Evolutionary conservation across 78 protist species (phyloP), one percentile per base, ranked within the genome.

Genomic region (slime mould (Dictyostelium discoideum)): DNA sequence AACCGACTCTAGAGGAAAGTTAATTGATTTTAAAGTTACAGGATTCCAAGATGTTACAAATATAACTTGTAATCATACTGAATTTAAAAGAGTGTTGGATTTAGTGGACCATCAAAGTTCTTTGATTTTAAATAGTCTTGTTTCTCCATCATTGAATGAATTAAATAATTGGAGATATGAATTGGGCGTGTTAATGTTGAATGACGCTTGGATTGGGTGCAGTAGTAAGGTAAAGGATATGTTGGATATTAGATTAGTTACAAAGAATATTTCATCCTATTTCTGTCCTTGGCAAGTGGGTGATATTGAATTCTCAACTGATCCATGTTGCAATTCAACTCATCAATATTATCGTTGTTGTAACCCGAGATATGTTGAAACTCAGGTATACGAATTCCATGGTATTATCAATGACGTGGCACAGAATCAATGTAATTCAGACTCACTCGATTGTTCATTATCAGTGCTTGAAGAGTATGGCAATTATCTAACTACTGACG

Each of bases 121-220:
- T 20, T 37, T 37, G 37, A 74, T 74, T 74, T 37, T 37, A 74
- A 20, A 32, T 13, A 18, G 20, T 5, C 2, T 37, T 0, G 37
- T 18, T 0, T 37, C 81, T 16, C 40, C 81, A 0, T 13, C 81
- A 1, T 26, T 69, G 18, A 22, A 69, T 26, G 46, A 74, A 74
- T 32, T 74, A 74, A 74, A 74, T 16, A 37, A 74, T 74, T 74
- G 81, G 81, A 29, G 81, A 37, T 74, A 74, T 37, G 42, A 32
- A 32, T 37, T 74, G 22, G 81, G 81, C 3, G 46, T 74, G 7
- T 6, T 74, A 18, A 37, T 37, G 81, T 37, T 74, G 18, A 74
- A 74, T 16, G 42, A 74, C 37, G 46, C 40, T 32, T 74, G 81
- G 81, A 74, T 74, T 2, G 81, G 50, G 11, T 74, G 81, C 16